Base-by-base conservation (phyloP, 2,329 filamentous ascomycete species). In the Orbilia blumenaviensis region DNA sequence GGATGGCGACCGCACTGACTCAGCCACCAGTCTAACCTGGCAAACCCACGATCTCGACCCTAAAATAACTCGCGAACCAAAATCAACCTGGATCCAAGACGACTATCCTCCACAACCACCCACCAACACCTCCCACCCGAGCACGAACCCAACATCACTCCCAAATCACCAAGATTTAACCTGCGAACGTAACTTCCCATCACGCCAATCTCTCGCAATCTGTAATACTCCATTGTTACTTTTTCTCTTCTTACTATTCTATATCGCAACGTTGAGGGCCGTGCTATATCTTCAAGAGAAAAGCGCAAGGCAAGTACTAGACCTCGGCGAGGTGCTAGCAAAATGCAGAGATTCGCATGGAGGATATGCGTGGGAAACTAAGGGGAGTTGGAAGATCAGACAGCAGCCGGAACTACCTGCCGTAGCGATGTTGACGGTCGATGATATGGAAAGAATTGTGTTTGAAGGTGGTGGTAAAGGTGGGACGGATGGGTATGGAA, bases 31-130 rank as follows among this genome's bases (percentile, higher is more conserved):
- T 3, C 9, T 34, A 16, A n/a, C 36, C 14, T 18, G n/a, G 61
- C 36, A 42, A 7, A 46, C 42, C 10, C 63, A 27, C 38, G 18
- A 27, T n/a, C 52, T 64, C 2, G 46, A 44, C 4, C 56, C 63
- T 0, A 44, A 44, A 3, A 50, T 68, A 36, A 58, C 71, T 3
- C 56, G 69, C 41, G 18, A 27, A n/a, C 36, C 64, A 5, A 36
- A 66, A 16, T 61, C 56, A 34, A 68, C 63, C 18, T 76, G 67
- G 41, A 61, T 69, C 54, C 72, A 76, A 68, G 56, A 63, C 54
- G 72, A 76, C 42, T 42, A 60, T 32, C 36, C 60, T n/a, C 38
- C 29, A 0, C 38, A 64, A 56, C 34, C 44, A 2, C 18, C 27
- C 50, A 56, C 50, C 2, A 56, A 38, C 29, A 56, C 50, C 50